Evolutionary conservation across 139 green algal species (phyloP), one percentile per base, ranked within the genome.

Genomic region (Picochlorum sp.): DNA sequence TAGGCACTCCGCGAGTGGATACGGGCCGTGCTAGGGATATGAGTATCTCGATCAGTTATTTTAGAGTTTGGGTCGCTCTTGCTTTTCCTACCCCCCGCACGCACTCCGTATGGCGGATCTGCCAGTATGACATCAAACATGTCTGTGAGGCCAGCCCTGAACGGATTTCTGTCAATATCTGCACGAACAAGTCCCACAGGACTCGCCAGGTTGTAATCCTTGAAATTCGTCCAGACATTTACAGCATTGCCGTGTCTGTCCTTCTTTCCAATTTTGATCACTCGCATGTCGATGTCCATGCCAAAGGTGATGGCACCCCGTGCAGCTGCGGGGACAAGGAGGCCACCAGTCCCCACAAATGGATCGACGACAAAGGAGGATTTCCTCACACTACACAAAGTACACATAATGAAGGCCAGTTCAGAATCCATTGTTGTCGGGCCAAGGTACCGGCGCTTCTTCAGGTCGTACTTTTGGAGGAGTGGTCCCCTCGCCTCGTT

Each of bases 391-490:
- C 82, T 45, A 2, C 66, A 92, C 72, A 85, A 70, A 79, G 96
- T 96, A 65, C 80, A 86, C 86, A 98, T 97, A 49, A 98, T 61
- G 67, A 94, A 88, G 16, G 92, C 81, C 70, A 98, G 82, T 80
- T 98, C 92, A 2, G 82, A 65, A 69, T 98, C 91, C 92, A 98
- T 98, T 50, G 65, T 83, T 13, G 92, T 98, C 49, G 92, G 91
- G 3, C 92, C 92, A 23, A 98, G 70, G 78, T 96, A 98, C 14
- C 50, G 56, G n/a, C 92, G 76, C 8, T 74, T 55, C 3, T 47
- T 69, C n/a, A 97, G 79, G 4, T 57, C 72, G 70, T 90, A 95
- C 11, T 65, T 51, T 23, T 21, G 15, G 24, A 62, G 20, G 14
- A 15, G n/a, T 59, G 23, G 21, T 6, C 15, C 52, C 6, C 26